Evolutionary conservation across 2,329 filamentous ascomycete species (phyloP).

Genomic region (Dryadomyces quercivorus): DNA sequence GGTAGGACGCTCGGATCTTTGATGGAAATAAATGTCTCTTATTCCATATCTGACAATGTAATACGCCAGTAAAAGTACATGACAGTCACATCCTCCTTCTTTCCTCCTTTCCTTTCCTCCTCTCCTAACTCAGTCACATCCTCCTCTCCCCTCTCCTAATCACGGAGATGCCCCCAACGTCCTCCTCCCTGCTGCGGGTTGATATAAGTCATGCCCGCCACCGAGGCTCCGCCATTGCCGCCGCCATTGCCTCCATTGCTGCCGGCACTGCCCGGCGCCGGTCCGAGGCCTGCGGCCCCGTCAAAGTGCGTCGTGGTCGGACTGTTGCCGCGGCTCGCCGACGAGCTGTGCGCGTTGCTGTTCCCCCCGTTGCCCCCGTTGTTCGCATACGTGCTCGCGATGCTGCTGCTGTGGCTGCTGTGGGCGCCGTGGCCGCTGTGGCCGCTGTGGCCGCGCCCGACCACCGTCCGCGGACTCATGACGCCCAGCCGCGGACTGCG

Average conservation of each 20-base stretch:
- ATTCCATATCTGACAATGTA: background rate
- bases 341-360: slow-evolving; percentile 16
- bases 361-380: no score
- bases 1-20: no score
- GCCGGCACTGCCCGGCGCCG: slow-evolving; percentile 1
- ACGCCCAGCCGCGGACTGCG: slow-evolving; percentile 42
- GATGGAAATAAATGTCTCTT: background rate
- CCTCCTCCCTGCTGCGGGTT: slow-evolving; percentile 24
- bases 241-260: background rate
- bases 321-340: slow-evolving; percentile 35
- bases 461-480: slow-evolving; percentile 33
- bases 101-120: background rate
- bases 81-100: background rate
- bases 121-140: background rate
- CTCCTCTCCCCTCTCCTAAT: slow-evolving; percentile 13
- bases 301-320: slow-evolving; percentile 23
- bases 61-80: background rate
- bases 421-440: background rate
- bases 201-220: slow-evolving; percentile 27
- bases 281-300: slow-evolving; percentile 7
- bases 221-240: slow-evolving; percentile 1
- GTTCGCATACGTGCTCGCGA: slow-evolving; percentile 1
- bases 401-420: slow-evolving; percentile 15
- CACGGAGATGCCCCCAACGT: slow-evolving; percentile 32
- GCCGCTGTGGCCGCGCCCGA: slow-evolving; percentile 14